A percentile compares a stretch with the other conserved stretches of the same genome.
Evolutionary conservation across 2,329 filamentous ascomycete species (phyloP).

Genomic region (Fusarium guadeloupense): DNA sequence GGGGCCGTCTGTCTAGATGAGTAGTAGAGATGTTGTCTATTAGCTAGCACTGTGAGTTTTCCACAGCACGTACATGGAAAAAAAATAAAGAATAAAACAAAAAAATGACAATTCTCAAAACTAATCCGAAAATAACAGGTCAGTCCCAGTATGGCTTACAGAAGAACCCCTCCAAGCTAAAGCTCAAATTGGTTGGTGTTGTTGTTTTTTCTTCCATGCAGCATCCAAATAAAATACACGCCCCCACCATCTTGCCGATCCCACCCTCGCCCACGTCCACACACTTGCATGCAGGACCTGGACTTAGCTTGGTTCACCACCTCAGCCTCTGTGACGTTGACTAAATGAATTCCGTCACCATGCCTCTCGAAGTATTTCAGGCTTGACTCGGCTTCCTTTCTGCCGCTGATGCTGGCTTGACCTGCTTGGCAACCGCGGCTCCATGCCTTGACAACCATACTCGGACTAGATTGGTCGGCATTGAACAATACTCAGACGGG

Average conservation of each 20-base stretch:
- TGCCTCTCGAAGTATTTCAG: background rate
- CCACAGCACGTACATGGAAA: background rate
- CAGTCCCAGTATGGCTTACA: slow-evolving; percentile 14
- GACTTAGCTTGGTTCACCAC: background rate
- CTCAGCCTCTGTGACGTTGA: slow-evolving; percentile 2
- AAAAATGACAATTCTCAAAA: background rate
- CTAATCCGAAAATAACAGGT: slow-evolving; percentile 8
- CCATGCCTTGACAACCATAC: slow-evolving; percentile 12
- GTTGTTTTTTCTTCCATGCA: slow-evolving; percentile 2
- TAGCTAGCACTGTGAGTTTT: background rate
- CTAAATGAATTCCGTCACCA: slow-evolving; percentile 33
- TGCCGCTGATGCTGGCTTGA: slow-evolving; percentile 6
- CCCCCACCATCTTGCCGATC: slow-evolving; percentile 34
- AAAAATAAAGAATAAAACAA: background rate
- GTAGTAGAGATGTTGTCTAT: background rate
- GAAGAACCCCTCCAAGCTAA: slow-evolving; percentile 26
- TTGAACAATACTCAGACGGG: slow-evolving; percentile 8
- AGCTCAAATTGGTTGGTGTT: slow-evolving; percentile 16
- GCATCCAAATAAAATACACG: slow-evolving; percentile 1
- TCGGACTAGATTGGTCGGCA: slow-evolving; percentile 24
- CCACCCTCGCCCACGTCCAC: slow-evolving; percentile 31
- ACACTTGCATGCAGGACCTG: slow-evolving; percentile 8
- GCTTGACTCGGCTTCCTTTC: slow-evolving; percentile 16
- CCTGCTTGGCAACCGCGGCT: slow-evolving; percentile 14
- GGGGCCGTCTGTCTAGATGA: background rate